Evolutionary conservation across 352 stramenopile genomes (phyloP), one percentile per base, ranked within the genome.

Genomic region (Thraustochytrium striatum): DNA sequence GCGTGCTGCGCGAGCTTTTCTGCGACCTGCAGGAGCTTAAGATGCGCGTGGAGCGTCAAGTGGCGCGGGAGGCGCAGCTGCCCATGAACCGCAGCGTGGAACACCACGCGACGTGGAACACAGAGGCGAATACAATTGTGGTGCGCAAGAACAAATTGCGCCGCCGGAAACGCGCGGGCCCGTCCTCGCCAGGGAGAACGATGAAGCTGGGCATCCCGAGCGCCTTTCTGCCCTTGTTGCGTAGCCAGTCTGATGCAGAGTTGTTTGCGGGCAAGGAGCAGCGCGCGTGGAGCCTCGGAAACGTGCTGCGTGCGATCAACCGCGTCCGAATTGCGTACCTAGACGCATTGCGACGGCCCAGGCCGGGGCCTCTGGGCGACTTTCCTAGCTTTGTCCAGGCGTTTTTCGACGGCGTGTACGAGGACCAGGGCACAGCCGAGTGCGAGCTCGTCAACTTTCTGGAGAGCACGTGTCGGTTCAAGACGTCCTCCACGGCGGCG

Each of bases 71-170:
- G 28, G 13, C 19, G 9, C 2, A 32, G 8, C 0, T 3, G 21
- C 16, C 11, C 7, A 58, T 55, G 36, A 39, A 75, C 47, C 41
- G 61, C 28, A 3, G 7, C 0, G 30, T 72, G 19, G 3, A 11
- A 13, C 65, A 75, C 25, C 35, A 33, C n/a, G 35, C 52, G 50
- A 25, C 13, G 13, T 75, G 65, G 65, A 43, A 75, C 21, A 75
- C 9, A 11, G 25, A 13, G 33, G 53, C 5, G 25, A 61, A 61
- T 61, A 19, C 5, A 21, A 21, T 55, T 21, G 47, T 55, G 16
- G 47, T 25, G 47, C 47, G 16, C 47, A 55, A 55, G 47, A n/a
- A n/a, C n/a, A n/a, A n/a, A n/a, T n/a, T n/a, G n/a, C n/a, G n/a
- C n/a, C n/a, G n/a, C n/a, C n/a, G n/a, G n/a, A n/a, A n/a, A n/a